A percentile compares a stretch with the other conserved stretches of the same genome.
Evolutionary conservation across 129 eudicot genomes (phyloP).

Genomic region (Centella asiatica): DNA sequence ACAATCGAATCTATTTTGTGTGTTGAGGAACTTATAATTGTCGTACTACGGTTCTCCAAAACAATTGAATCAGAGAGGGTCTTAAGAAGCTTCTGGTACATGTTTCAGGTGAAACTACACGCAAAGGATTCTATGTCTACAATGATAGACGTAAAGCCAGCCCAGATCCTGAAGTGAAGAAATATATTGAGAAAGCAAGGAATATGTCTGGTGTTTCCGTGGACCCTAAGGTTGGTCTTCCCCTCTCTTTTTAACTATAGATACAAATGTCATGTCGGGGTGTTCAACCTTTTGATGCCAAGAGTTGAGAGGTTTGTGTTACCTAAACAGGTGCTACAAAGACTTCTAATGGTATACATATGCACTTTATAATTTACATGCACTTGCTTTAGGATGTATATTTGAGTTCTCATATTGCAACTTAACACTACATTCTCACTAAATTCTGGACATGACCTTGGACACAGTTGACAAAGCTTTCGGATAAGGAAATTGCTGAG

Average conservation of each 20-base stretch:
- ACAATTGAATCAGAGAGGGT: not conserved
- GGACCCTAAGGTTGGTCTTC: constrained; percentile 70
- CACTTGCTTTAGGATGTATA: not conserved
- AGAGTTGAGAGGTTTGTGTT: not conserved
- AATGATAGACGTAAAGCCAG: constrained; percentile 72
- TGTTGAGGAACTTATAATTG: not conserved
- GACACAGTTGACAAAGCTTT: constrained; percentile 53
- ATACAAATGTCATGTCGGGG: not conserved
- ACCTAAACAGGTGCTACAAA: not conserved
- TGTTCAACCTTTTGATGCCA: no score
- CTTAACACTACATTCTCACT: not conserved
- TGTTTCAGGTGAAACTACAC: constrained; percentile 70
- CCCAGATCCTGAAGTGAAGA: constrained; percentile 83
- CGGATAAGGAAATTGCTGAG: constrained; percentile 89
- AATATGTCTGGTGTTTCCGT: constrained; percentile 58
- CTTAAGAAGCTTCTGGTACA: constrained; percentile 1
- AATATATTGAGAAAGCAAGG: constrained; percentile 72
- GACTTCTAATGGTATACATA: not conserved
- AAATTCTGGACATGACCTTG: not conserved
- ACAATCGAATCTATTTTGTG: constrained; percentile 7
- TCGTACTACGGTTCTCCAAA: not conserved
- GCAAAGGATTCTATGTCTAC: constrained; percentile 78
- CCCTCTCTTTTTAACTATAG: not conserved
- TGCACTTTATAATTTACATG: not conserved
- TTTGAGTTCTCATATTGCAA: not conserved